A percentile compares a stretch with the other conserved stretches of the same genome.
phyloP scores from a whole-genome alignment of 208 protist species.

The Trypanosoma cruzi region DNA sequence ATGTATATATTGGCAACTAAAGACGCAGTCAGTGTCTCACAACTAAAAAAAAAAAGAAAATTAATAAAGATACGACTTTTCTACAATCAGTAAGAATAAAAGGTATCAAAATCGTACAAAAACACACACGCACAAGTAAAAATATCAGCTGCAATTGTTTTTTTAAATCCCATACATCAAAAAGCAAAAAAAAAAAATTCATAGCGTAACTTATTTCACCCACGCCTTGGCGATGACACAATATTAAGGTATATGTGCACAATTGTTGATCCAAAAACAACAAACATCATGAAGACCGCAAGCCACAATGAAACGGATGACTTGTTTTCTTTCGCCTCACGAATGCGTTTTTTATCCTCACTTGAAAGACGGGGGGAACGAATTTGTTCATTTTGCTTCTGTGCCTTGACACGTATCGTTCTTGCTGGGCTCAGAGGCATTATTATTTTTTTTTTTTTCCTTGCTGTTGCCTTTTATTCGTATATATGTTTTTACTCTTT shows the following conservation, averaged over 20 bases:
- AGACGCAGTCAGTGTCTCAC: too few relatives aligned
- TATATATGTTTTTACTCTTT: constrained; percentile 3
- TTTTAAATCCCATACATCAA: too few relatives aligned
- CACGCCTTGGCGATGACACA: constrained; percentile 63
- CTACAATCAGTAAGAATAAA: too few relatives aligned
- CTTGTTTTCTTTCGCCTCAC: constrained; percentile 52
- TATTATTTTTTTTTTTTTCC: too few relatives aligned
- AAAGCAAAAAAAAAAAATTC: too few relatives aligned
- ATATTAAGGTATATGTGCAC: constrained; percentile 81
- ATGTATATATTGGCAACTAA: too few relatives aligned
- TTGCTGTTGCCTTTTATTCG: constrained; percentile 5
- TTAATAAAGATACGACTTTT: too few relatives aligned
- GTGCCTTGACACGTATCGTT: constrained; percentile 61
- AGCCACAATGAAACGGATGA: constrained; percentile 51
- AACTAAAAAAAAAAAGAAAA: too few relatives aligned
- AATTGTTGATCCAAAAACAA: constrained; percentile 68
- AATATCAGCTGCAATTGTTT: too few relatives aligned
- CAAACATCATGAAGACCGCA: constrained; percentile 55
- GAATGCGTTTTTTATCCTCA: constrained; percentile 54
- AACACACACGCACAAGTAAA: too few relatives aligned
- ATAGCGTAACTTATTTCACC: not conserved
- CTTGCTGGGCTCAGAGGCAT: constrained; percentile 57
- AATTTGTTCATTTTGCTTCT: constrained; percentile 36
- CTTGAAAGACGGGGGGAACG: constrained; percentile 46
- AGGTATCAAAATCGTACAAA: too few relatives aligned